Percentiles rank a stretch among this genome's conserved stretches.
Conservation (phyloP, 176 grass and related monocot species). For the Olyra latifolia region DNA sequence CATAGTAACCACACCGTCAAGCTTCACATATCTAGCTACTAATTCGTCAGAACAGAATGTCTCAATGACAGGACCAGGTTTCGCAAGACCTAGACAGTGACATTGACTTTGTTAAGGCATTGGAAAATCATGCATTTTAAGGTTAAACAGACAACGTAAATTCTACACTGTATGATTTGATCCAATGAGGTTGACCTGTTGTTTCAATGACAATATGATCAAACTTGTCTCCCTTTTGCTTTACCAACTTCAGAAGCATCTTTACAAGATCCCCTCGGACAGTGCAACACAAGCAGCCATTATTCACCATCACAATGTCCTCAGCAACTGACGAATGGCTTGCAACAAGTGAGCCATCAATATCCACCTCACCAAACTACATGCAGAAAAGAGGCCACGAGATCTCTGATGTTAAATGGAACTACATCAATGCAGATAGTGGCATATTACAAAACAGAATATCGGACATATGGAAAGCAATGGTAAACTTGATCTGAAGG, state of each 20-base stretch:
- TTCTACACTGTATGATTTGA: not conserved
- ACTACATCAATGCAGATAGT: not conserved
- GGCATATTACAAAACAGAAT: not conserved
- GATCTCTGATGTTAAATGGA: not conserved
- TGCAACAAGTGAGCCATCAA: constrained; percentile 68
- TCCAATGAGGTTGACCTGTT: constrained; percentile 44
- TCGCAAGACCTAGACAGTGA: constrained; percentile 61
- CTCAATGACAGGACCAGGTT: constrained; percentile 69
- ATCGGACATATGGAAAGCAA: not conserved
- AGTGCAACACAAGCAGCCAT: constrained; percentile 81
- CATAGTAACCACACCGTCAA: constrained; percentile 85
- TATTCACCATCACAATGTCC: constrained; percentile 77
- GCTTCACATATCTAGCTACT: constrained; percentile 66
- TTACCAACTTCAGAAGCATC: constrained; percentile 69
- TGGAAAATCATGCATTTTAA: not conserved
- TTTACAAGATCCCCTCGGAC: constrained; percentile 72
- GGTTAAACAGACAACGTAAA: not conserved
- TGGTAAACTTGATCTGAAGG: not conserved
- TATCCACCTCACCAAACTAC: constrained; percentile 80
- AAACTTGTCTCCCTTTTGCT: constrained; percentile 61
- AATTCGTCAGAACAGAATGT: constrained; percentile 79
- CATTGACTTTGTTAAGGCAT: constrained; percentile 15
- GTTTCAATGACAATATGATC: constrained; percentile 85
- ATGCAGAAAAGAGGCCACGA: not conserved
- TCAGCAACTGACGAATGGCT: constrained; percentile 69